Base-by-base conservation (phyloP, 352 stramenopile species). In the Phytophthora pisi region DNA sequence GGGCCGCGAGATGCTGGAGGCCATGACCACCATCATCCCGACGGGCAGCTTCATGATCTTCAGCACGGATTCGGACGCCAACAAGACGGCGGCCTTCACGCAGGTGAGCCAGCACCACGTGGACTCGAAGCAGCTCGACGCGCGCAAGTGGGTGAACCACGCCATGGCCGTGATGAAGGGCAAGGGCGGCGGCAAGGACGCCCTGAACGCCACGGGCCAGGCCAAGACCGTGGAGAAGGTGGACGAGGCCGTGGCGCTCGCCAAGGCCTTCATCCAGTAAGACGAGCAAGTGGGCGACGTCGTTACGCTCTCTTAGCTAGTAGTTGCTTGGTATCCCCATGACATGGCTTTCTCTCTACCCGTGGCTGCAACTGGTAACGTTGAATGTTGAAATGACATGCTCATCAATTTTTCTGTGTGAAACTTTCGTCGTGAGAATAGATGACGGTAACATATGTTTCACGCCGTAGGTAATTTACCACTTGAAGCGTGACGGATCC, bases 141-240 rank as follows among this genome's bases (percentile, higher is more conserved):
- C 97, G 15, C 91, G 97, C 57, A 84, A 94, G 67, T 99, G 97
- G 97, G 80, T 99, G 52, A 96, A 95, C 62, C 78, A 90, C 57
- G 87, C 96, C 13, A 91, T 98, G 66, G 78, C 88, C 46, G 79
- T 84, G 56, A 97, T 97, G 78, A 96, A 92, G 66, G 97, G 96
- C 68, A 98, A 98, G 76, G 97, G 97, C 71, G 96, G 97, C 49
- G 96, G 97, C 70, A 98, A 98, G 89, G 80, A 90, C 54, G 78
- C 80, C 5, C 59, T 86, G 24, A 90, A 89, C 55, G 84, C 87
- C 13, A 92, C 85, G 1, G 87, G 87, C 30, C 87, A 95, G 68
- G 87, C 87, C 66, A 95, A 95, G 77, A 92, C 81, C 16, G 68
- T 79, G 18, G 84, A 93, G 16, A 80, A 91, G 40, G 72, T 90